Base-by-base conservation (phyloP, 2,329 filamentous ascomycete species). In the Chaetomium sp. region DNA sequence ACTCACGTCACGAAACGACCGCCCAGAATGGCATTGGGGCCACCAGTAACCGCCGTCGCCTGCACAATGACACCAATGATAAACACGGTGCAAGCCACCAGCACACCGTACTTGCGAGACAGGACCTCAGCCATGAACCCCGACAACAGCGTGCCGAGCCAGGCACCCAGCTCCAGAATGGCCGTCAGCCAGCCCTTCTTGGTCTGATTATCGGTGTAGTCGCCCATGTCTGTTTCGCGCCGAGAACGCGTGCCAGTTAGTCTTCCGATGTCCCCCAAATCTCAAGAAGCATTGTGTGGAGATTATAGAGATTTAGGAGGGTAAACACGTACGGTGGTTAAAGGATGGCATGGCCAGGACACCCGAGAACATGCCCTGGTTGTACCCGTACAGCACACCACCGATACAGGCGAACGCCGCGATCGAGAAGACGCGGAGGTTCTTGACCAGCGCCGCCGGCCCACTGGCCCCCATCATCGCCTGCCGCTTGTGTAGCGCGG, bases 361-460 rank as follows among this genome's bases (percentile, higher is more conserved):
- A 32, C 87, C 86, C n/a, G 81, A 82, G 71, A 89, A 88, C 71
- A 89, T 85, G 62, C 87, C 87, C 67, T 89, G 85, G 66, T 90
- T 89, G 71, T 89, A 90, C 19, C 87, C 85, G 67, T 88, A 82
- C 1, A 83, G 70, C 2, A 83, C 72, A 52, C 82, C 81, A 19
- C 82, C 82, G 43, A 85, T 80, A 58, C 81, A 85, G 6, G 82
- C 81, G 65, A 85, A 85, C 43, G 78, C 71, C 1, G 81, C 80
- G 56, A 85, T 77, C n/a, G 76, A 71, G 61, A 82, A 81, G 12
- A 85, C 81, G 44, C 77, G 79, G 64, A 77, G 77, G 64, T 85
- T 85, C 68, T 81, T 83, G 11, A 83, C 66, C 44, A 85, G 68
- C 10, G 79, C 79, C 14, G 69, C 64, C 0, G 78, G 76, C 3